Percentiles rank a stretch among this genome's conserved stretches.
Conservation (phyloP, 228 moss, liverwort and hornwort species). For the Sphagnum magellanicum region DNA sequence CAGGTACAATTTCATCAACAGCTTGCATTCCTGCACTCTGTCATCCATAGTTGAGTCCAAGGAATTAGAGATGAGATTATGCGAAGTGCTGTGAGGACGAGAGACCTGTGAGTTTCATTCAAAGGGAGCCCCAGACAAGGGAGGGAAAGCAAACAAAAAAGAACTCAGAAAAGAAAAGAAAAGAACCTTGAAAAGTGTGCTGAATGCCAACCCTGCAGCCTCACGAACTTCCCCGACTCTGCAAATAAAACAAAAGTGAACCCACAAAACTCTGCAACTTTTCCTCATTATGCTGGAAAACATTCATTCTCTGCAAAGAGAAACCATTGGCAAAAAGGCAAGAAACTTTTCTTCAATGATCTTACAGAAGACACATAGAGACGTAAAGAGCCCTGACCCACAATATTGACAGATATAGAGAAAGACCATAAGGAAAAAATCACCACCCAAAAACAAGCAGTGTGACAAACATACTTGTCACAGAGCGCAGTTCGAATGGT, state of each 20-base stretch:
- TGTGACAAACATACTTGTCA: slow-evolving; percentile 50
- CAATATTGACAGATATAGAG: not conserved
- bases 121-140: too few relatives aligned
- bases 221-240: slow-evolving; percentile 90
- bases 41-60: not conserved
- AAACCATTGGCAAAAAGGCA: too few relatives aligned
- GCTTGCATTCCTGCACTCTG: slow-evolving; percentile 98
- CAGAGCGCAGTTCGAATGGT: slow-evolving; percentile 89
- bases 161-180: not conserved
- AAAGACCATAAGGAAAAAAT: not conserved
- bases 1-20: slow-evolving; percentile 97
- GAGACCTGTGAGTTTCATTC: too few relatives aligned
- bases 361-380: not conserved
- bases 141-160: too few relatives aligned
- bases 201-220: slow-evolving; percentile 95
- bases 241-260: slow-evolving; percentile 2
- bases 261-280: too few relatives aligned
- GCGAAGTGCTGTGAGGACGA: too few relatives aligned
- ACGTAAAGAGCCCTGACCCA: not conserved
- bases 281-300: too few relatives aligned
- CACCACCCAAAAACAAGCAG: not conserved
- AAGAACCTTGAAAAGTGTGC: slow-evolving; percentile 80
- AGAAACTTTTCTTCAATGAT: too few relatives aligned
- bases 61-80: too few relatives aligned
- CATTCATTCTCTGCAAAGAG: too few relatives aligned